Evolutionary conservation across 495 filamentous ascomycete genomes (phyloP), one percentile per base, ranked within the genome.

Genomic region (Venustampulla echinocandica): DNA sequence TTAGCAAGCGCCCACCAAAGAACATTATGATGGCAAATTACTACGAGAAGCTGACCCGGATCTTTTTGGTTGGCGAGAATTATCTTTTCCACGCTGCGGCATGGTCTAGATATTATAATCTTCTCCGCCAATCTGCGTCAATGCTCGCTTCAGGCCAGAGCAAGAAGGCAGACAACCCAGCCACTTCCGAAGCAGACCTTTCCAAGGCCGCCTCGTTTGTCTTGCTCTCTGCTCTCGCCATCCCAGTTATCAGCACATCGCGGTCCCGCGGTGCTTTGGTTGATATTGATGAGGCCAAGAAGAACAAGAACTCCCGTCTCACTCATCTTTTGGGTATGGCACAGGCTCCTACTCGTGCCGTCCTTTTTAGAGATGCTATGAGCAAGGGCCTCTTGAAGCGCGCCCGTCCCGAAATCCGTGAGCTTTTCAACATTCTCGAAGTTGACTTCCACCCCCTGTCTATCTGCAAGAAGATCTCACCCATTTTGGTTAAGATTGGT

Each of bases 1-100:
- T 97, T 50, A 97, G 92, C 86, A 98, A 98, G 78, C 85, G 90
- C 41, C 90, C 89, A 30, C 84, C 92, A n/a, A 96, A 96, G 82
- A 95, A 96, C 65, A 76, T 95, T 53, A 96, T 97, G 90, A 98
- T 98, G 92, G 92, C 93, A 65, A 98, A 97, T 70, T 98, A 98
- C 79, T 98, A 97, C 69, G 93, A 98, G 75, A 95, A 96, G 69
- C 77, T 98, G 42, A 95, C 92, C 28, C 81, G 88, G 38, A 98
- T 98, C 62, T 98, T 98, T 75, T 78, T 98, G 30, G 93, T 97
- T 54, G 93, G 90, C 65, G 93, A 95, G 70, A 98, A 98, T 69
- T 97, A 96, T 61, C 80, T 98, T 21, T 98, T 98, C 82, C 92
- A 98, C 61, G 92, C 92, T 53, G 92, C 92, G 34, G 89, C 92